Evolutionary conservation across 352 stramenopile species (phyloP), one percentile per base, ranked within the genome.

Genomic region (Globisporangium barbulae): DNA sequence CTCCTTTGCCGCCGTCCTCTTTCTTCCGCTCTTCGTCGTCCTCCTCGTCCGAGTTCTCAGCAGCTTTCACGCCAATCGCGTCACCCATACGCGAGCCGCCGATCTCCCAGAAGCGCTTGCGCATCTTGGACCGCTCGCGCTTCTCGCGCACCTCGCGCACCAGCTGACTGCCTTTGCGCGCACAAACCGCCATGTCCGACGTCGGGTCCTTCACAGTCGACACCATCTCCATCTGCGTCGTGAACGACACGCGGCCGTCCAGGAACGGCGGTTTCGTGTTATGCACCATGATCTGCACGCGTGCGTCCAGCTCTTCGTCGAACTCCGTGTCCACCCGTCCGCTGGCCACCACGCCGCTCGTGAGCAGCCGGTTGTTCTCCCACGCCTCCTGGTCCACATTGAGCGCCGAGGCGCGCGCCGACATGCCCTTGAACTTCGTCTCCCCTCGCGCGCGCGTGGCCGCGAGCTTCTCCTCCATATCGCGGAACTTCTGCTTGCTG

Each of bases 41-140:
- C 21, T 91, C 74, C 44, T 84, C 76, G 56, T 84, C 80, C 28
- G 80, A 75, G n/a, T 76, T 71, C 7, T 78, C 75, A 6, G 76
- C 72, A 4, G 73, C 76, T 59, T 94, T 88, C 0, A 99, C 77
- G 13, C 97, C 96, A 53, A 99, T 98, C 0, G 91, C 93, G 53
- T 99, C 78, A 22, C 97, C 97, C 97, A 99, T 99, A 37, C 93
- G 86, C 28, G 90, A 98, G 3, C 97, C 97, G 7, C 97, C 97
- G 8, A 99, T 66, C 68, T 99, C 97, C 98, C 97, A 99, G 76
- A 99, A 99, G 22, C 97, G 88, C 78, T 99, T 94, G 48, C 96
- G 84, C 94, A 99, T 99, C 61, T 98, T 98, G 54, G 87, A 90
- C 0, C 76, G 73, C 52, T 94, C 86, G 6, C 81, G 78, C 63